These are phyloP conservation scores for Ramaria sp. DNA, from an alignment of 768 basidiomycete species.

Conservation along the genomic window DNA sequence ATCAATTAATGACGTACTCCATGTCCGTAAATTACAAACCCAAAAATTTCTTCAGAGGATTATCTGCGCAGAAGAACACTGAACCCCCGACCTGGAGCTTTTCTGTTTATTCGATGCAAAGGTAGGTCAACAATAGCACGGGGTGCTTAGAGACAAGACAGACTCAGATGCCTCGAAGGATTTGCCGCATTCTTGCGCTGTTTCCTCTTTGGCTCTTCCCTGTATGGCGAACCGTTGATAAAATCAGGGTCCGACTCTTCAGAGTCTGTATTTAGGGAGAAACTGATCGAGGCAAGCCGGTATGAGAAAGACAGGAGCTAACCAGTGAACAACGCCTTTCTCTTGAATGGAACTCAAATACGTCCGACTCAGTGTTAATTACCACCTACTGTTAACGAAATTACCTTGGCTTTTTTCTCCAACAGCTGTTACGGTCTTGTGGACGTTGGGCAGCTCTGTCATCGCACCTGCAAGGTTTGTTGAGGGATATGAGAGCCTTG, in stretches of 20 bases:
- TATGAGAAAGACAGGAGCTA: neutral
- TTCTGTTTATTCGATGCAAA: neutral
- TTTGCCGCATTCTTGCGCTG: conserved; percentile 14
- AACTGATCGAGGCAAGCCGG: neutral
- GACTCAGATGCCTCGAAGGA: conserved; percentile 3
- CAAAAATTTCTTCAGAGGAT: conserved; percentile 13
- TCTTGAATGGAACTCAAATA: neutral
- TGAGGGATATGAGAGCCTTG: too few species aligned
- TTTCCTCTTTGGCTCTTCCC: conserved; percentile 20
- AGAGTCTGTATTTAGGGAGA: neutral
- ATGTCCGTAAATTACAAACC: neutral
- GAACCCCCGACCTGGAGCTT: neutral
- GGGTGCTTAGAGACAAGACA: neutral
- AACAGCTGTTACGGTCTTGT: too few species aligned
- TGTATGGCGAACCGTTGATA: conserved; percentile 12
- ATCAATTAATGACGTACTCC: neutral
- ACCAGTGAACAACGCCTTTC: neutral
- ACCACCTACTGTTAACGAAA: too few species aligned
- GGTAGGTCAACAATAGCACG: neutral
- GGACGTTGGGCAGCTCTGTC: too few species aligned
- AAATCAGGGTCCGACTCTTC: conserved; percentile 10
- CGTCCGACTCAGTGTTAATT: neutral
- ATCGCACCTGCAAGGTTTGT: too few species aligned
- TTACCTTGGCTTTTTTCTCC: too few species aligned
- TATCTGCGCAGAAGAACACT: neutral